Evolutionary conservation across 164 flowering plant genomes (phyloP).

Genomic region (Aristolochia fimbriata): DNA sequence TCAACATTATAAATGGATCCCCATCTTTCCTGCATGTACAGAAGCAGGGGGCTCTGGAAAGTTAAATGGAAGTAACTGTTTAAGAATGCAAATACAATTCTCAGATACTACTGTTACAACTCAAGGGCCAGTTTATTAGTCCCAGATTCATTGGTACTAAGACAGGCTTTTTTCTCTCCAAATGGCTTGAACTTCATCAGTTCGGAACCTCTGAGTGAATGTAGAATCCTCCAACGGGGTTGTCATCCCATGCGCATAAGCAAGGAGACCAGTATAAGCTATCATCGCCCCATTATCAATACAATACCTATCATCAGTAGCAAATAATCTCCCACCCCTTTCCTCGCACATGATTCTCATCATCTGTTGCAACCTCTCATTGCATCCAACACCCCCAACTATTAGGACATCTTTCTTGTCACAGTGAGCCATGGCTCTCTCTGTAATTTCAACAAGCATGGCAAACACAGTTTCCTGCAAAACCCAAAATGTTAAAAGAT

Average conservation of each 20-base stretch:
- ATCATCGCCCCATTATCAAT: slow-evolving; percentile 56
- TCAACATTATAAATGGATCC: too few species aligned
- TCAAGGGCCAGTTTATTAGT: too few species aligned
- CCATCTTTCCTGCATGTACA: too few species aligned
- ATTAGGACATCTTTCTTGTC: slow-evolving; percentile 87
- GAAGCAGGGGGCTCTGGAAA: too few species aligned
- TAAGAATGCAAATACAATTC: too few species aligned
- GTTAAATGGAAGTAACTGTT: too few species aligned
- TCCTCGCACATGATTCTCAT: slow-evolving; percentile 90
- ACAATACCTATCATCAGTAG: slow-evolving; percentile 90
- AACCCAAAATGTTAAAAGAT: neutral
- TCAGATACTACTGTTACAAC: too few species aligned
- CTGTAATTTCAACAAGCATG: slow-evolving; percentile 97
- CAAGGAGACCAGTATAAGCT: slow-evolving; percentile 5
- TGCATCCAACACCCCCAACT: slow-evolving; percentile 99
- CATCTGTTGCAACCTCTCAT: slow-evolving; percentile 91
- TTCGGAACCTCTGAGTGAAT: slow-evolving; percentile 87
- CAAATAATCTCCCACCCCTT: slow-evolving; percentile 74
- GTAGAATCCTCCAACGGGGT: slow-evolving; percentile 85
- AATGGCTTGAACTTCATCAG: slow-evolving; percentile 86
- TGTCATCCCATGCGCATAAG: slow-evolving; percentile 53
- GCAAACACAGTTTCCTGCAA: slow-evolving; percentile 88
- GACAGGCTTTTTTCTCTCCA: slow-evolving; percentile 54
- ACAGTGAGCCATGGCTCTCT: slow-evolving; percentile 97
- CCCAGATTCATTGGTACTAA: slow-evolving; percentile 10